Percentiles rank a stretch among this genome's conserved stretches.
Conservation (phyloP, 257 asterid species). For the Solanum pennellii region DNA sequence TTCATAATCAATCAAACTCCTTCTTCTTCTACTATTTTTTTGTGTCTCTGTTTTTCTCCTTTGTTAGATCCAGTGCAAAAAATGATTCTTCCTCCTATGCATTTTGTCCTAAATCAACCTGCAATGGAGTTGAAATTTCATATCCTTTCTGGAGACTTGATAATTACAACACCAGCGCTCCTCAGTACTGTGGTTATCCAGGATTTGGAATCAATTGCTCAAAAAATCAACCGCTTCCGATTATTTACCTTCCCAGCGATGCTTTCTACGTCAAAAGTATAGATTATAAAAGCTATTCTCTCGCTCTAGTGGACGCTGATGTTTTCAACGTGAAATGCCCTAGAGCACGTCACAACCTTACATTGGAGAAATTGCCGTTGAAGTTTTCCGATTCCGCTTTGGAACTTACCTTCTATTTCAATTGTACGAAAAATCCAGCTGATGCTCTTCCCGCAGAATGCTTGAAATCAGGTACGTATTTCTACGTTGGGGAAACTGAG, state of each 20-base stretch:
- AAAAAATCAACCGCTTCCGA: not conserved
- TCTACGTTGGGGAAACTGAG: not conserved
- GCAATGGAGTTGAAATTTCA: not conserved
- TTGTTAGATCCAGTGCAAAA: not conserved
- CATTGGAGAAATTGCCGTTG: not conserved
- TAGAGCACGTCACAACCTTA: constrained; percentile 5
- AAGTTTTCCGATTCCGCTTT: not conserved
- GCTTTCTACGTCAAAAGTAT: not conserved
- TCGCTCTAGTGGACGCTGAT: not conserved
- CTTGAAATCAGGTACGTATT: not conserved
- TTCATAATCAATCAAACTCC: not conserved
- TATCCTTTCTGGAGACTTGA: constrained; percentile 14
- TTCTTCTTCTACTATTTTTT: not conserved
- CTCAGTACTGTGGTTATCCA: constrained; percentile 13
- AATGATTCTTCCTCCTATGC: not conserved
- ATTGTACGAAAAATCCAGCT: not conserved
- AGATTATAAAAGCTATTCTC: not conserved
- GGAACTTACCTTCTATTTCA: constrained; percentile 7
- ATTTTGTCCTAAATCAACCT: not conserved
- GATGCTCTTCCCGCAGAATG: not conserved
- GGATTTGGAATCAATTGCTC: constrained; percentile 10
- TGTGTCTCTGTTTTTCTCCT: not conserved
- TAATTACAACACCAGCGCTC: not conserved
- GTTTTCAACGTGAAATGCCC: not conserved
- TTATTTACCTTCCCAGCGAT: not conserved